Evolutionary conservation across 192 early-diverging fungal genomes (phyloP), one percentile per base, ranked within the genome.

Genomic region (Gamsiella multidivaricata): DNA sequence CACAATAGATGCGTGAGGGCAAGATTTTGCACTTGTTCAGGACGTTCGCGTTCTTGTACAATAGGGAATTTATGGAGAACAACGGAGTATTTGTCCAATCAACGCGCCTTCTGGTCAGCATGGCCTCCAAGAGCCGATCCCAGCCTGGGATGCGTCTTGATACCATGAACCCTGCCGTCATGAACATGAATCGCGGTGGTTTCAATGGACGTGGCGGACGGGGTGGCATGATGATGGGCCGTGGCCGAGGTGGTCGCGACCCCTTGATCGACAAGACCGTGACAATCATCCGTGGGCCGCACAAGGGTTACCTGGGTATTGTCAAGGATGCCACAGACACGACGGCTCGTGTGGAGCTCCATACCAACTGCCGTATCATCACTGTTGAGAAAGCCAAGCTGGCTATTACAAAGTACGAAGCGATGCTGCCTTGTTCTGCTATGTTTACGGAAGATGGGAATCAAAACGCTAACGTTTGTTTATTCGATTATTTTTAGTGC

Each of bases 281-380:
- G 11, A 90, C 89, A 31, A 92, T 96, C 41, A 88, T 86, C 14
- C 85, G 89, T 29, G 98, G 98, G 11, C 92, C 94, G 15, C 94
- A 93, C 86, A 99, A 99, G 75, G 96, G 96, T n/a, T 99, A 97
- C 78, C 81, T 96, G 20, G 98, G 98, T 20, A 95, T 98, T 56
- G 95, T 96, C 33, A 97, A 97, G 70, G 96, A 97, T 37, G 86
- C 91, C 0, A 84, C 87, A 0, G 91, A 92, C 53, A 74, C 68
- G 10, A 75, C 81, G 41, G 94, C 91, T 8, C 88, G 96, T 26
- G 92, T 99, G 6, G 96, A 98, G 80, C 85, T 99, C 26, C 96
- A 98, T 80, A 97, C 96, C 28, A 95, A 91, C 71, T 89, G 88
- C 26, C 85, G 88, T 12, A 86, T 94, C 23, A 86, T 99, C 28